phyloP scores from a whole-genome alignment of 148 eudicot species.

The Talinum fruticosum region DNA sequence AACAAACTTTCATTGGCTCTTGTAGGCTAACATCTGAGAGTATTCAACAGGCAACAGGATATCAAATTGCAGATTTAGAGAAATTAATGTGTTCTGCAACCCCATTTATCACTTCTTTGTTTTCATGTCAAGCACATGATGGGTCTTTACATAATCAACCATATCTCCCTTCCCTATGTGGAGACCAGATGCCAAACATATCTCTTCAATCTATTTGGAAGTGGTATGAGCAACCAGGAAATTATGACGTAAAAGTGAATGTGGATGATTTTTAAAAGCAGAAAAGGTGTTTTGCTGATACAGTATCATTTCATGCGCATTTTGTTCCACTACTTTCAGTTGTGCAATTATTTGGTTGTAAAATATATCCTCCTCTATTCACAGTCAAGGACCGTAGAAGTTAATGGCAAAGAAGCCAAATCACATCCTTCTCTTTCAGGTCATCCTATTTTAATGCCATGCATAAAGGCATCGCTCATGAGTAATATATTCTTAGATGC shows the following conservation, averaged over 20 bases:
- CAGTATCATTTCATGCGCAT: slow-evolving; percentile 39
- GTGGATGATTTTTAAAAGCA: slow-evolving; percentile 30
- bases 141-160: slow-evolving; percentile 18
- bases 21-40: slow-evolving; percentile 33
- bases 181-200: slow-evolving; percentile 35
- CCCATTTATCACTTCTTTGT: slow-evolving; percentile 31
- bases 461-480: neutral
- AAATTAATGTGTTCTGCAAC: slow-evolving; percentile 40
- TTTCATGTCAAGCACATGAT: slow-evolving; percentile 16
- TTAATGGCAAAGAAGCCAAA: slow-evolving; percentile 6
- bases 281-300: slow-evolving; percentile 32
- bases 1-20: slow-evolving; percentile 23
- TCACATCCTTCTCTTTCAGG: slow-evolving; percentile 5
- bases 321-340: slow-evolving; percentile 63
- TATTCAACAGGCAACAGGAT: slow-evolving; percentile 37
- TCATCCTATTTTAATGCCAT: neutral
- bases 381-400: too few relatives aligned
- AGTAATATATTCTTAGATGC: neutral
- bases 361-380: too few relatives aligned
- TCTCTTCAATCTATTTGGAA: slow-evolving; percentile 44
- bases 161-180: slow-evolving; percentile 21
- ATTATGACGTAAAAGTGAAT: slow-evolving; percentile 47
- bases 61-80: slow-evolving; percentile 50
- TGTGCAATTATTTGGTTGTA: slow-evolving; percentile 45
- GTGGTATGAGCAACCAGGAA: slow-evolving; percentile 61